Evolutionary conservation across 2,329 filamentous ascomycete genomes (phyloP).

Genomic region (Ambrosiella beaveri): DNA sequence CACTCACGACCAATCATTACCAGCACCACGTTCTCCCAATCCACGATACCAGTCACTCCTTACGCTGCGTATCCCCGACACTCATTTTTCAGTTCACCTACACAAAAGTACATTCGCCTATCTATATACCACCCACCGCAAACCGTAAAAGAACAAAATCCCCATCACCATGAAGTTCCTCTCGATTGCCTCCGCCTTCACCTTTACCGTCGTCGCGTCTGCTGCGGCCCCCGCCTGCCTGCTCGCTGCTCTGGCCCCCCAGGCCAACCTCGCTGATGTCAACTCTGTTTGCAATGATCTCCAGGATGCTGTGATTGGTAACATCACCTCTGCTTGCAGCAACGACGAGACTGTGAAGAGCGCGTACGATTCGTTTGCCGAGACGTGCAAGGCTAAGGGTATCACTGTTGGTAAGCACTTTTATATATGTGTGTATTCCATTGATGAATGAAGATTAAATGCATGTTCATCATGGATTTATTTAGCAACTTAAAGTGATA

Average conservation of each 20-base stretch:
- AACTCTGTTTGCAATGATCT: conserved; percentile 11
- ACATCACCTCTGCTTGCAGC: conserved; percentile 12
- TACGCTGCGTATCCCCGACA: conserved; percentile 2
- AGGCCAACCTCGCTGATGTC: conserved; percentile 10
- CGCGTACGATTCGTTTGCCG: conserved; percentile 12
- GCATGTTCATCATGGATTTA: not conserved
- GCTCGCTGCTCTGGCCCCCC: conserved; percentile 12
- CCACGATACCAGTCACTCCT: conserved; percentile 5
- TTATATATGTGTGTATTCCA: not conserved
- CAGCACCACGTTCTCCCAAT: not conserved
- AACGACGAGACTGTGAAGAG: not conserved
- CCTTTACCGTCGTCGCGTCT: conserved; percentile 3
- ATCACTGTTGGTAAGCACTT: conserved; percentile 8
- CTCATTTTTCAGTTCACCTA: not conserved
- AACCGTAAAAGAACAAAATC: not conserved
- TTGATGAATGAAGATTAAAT: not conserved
- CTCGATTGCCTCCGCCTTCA: conserved; percentile 9
- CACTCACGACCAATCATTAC: not conserved
- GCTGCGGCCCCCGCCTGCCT: conserved; percentile 14
- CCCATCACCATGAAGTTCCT: conserved; percentile 5
- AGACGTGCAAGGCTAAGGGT: conserved; percentile 8
- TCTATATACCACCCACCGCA: not conserved
- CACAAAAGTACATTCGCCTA: not conserved
- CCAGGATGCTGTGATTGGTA: conserved; percentile 13
- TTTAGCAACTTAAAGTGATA: not conserved